phyloP scores from a whole-genome alignment of 805 yeast genomes.

The Alloascoidea africana region DNA sequence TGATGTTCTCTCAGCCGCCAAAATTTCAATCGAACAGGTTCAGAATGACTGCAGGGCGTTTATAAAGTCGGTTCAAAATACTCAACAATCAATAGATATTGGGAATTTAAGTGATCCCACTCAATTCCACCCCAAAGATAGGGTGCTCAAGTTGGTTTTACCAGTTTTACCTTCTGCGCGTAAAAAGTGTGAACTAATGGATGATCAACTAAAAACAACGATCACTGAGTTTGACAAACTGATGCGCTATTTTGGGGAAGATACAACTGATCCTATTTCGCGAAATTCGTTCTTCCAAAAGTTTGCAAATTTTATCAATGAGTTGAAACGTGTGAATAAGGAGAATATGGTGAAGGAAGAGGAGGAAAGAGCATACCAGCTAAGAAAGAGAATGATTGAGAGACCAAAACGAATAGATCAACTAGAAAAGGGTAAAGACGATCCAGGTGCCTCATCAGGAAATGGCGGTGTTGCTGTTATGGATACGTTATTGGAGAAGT shows the following conservation, averaged over 20 bases:
- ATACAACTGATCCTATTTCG: conserved; percentile 33
- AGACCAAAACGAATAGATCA: too few species aligned
- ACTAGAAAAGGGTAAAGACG: too few species aligned
- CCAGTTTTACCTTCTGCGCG: conserved; percentile 41
- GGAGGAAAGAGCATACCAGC: conserved; percentile 47
- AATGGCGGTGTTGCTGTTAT: too few species aligned
- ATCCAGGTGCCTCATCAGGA: too few species aligned
- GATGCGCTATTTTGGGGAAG: conserved; percentile 64
- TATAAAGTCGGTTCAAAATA: conserved; percentile 31
- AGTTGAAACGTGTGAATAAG: conserved; percentile 46
- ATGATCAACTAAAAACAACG: conserved; percentile 34
- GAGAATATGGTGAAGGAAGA: conserved; percentile 59
- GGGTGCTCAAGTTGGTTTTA: conserved; percentile 35
- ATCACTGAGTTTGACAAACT: conserved; percentile 36
- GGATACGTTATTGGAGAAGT: conserved; percentile 25
- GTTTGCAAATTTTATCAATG: conserved; percentile 41
- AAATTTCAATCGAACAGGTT: conserved; percentile 47
- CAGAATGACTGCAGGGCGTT: conserved; percentile 44
- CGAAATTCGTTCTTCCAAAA: conserved; percentile 47
- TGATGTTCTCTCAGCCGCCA: conserved; percentile 37
- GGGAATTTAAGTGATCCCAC: conserved; percentile 54
- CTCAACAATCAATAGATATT: conserved; percentile 35
- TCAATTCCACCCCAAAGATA: conserved; percentile 53
- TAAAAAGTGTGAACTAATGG: conserved; percentile 32
- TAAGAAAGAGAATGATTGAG: conserved; percentile 42